Conservation (phyloP, 2,329 filamentous ascomycete genomes). For the Colletotrichum chlorophyti region DNA sequence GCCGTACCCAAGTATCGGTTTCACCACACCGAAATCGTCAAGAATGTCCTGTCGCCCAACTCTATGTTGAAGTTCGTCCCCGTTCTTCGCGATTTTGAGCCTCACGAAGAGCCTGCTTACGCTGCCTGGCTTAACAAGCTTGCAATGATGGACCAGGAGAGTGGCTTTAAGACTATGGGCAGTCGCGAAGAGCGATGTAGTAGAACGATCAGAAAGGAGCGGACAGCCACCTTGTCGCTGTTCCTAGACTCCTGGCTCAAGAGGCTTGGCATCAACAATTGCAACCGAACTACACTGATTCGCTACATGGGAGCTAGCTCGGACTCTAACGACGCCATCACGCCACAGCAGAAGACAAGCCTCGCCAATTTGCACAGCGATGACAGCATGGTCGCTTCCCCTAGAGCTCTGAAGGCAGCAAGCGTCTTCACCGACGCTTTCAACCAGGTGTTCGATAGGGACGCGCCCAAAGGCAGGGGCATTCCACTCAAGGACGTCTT, state of each 20-base stretch:
- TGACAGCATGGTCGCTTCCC: constrained; percentile 44
- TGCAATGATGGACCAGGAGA: constrained; percentile 63
- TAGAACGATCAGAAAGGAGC: constrained; percentile 58
- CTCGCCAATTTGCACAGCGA: constrained; percentile 56
- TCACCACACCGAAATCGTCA: constrained; percentile 65
- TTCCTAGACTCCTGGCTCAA: constrained; percentile 63
- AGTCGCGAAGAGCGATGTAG: constrained; percentile 58
- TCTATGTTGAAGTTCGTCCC: constrained; percentile 67
- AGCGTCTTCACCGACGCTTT: constrained; percentile 64
- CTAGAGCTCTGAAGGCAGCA: constrained; percentile 47
- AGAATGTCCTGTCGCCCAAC: constrained; percentile 65
- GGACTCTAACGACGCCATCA: constrained; percentile 54
- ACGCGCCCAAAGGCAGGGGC: constrained; percentile 38
- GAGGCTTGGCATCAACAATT: constrained; percentile 55
- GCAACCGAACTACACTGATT: constrained; percentile 59
- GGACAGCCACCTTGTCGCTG: constrained; percentile 56
- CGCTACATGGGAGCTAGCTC: constrained; percentile 60
- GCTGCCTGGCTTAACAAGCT: constrained; percentile 63
- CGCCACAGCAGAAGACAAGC: constrained; percentile 60
- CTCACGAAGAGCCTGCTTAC: constrained; percentile 62
- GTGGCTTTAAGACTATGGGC: constrained; percentile 59
- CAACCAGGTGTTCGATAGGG: constrained; percentile 57
- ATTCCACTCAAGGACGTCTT: constrained; percentile 60
- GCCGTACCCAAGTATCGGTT: constrained; percentile 65
- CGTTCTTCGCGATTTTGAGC: constrained; percentile 63